Base-by-base conservation (phyloP, 495 filamentous ascomycete species). In the Penicillium bialowiezense region DNA sequence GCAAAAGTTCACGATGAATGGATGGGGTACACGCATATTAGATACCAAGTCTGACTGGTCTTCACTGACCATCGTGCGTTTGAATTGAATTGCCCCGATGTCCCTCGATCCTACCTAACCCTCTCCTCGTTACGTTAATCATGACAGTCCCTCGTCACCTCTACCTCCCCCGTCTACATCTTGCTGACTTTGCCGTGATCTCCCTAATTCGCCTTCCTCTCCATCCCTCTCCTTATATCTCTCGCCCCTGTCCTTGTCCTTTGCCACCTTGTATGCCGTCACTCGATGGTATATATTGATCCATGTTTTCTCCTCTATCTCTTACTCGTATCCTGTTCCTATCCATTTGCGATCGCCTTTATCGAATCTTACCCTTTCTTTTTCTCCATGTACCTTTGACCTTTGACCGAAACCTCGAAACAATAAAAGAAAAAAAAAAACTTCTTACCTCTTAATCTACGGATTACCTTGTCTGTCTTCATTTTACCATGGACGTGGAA, bases 1-100 rank as follows among this genome's bases (percentile, higher is more conserved):
- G 58, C 58, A 63, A 66, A 58, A 52, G 44, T 55, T 61, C 56
- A 55, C 48, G 57, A 58, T 59, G 62, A 50, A 61, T 51, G 50
- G 56, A 40, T 24, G 54, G 41, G n/a, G 23, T n/a, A 39, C 54
- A 54, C 59, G 58, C 52, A 26, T 64, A 52, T 58, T 54, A 60
- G 64, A 63, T 62, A 64, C 57, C 58, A 60, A 50, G 48, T 52
- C 49, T 42, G 49, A 50, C 40, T 46, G 55, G 49, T 50, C 52
- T 39, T 52, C 23, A 29, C 32, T 23, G 58, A 45, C 47, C 52
- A 44, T 34, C 48, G 54, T 56, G 37, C 51, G 36, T 54, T 32
- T 57, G 41, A 56, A 52, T 24, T 60, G 58, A 58, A 64, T 41
- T 44, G 50, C 36, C 47, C 34, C 12, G 19, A 26, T 49, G 9